A percentile compares a stretch with the other conserved stretches of the same genome.
phyloP scores from a whole-genome alignment of 441 rosid species.

The Arabidopsis hybrid region DNA sequence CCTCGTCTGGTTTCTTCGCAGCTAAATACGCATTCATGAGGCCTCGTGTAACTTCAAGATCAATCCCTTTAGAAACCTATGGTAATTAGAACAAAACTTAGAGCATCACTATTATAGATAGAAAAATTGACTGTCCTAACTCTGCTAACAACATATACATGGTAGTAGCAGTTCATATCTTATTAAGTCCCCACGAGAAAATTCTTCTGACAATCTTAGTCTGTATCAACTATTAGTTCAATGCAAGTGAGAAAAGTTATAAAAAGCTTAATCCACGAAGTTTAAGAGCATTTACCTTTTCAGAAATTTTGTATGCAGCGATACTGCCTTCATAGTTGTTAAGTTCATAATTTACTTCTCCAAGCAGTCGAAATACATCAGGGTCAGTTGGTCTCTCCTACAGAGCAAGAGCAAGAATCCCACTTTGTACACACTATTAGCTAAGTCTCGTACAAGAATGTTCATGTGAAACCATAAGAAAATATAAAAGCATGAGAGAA shows the following conservation, averaged over 20 bases:
- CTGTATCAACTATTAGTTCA: background rate
- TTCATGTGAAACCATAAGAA: slow-evolving; percentile 24
- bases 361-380: slow-evolving; percentile 88
- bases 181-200: background rate
- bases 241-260: background rate
- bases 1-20: slow-evolving; percentile 96
- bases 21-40: slow-evolving; percentile 83
- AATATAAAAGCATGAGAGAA: slow-evolving; percentile 23
- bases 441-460: slow-evolving; percentile 33
- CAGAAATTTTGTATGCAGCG: slow-evolving; percentile 76
- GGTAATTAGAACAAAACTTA: slow-evolving; percentile 24
- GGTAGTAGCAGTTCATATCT: slow-evolving; percentile 12
- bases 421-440: slow-evolving; percentile 31
- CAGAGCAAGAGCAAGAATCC: slow-evolving; percentile 38
- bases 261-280: background rate
- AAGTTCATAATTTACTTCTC: slow-evolving; percentile 88
- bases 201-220: background rate
- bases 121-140: background rate
- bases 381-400: slow-evolving; percentile 86
- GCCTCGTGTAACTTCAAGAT: slow-evolving; percentile 87
- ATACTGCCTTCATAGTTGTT: slow-evolving; percentile 90
- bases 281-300: slow-evolving; percentile 56
- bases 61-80: slow-evolving; percentile 65
- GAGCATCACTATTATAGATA: slow-evolving; percentile 5
- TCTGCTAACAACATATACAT: background rate